Conservation (phyloP, 345 rosid species). For the Hibiscus tridactylites region DNA sequence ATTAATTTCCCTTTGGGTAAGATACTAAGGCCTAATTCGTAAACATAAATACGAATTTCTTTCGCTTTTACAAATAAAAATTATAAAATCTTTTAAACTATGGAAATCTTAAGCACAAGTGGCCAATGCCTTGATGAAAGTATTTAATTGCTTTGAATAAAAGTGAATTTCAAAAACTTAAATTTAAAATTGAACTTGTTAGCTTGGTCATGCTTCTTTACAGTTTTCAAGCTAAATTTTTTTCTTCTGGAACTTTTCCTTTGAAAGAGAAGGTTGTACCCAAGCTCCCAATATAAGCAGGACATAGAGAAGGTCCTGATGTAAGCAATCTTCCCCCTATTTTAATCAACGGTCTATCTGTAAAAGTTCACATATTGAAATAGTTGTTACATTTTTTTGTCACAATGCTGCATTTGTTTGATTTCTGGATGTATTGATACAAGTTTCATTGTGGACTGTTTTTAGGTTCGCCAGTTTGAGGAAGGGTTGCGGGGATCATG, state of each 20-base stretch:
- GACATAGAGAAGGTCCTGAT: neutral
- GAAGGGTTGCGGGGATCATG: constrained; percentile 35
- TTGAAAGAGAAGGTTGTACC: neutral
- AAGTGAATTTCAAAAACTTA: neutral
- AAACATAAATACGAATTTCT: too few relatives aligned
- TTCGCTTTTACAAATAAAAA: neutral
- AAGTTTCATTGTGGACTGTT: neutral
- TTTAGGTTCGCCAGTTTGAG: constrained; percentile 40
- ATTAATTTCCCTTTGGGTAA: neutral
- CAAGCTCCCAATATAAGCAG: neutral
- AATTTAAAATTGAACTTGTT: neutral
- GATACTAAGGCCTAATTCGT: neutral
- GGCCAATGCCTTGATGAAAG: neutral
- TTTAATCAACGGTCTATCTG: neutral
- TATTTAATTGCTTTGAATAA: neutral
- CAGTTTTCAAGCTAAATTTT: neutral
- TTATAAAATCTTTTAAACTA: neutral
- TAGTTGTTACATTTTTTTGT: neutral
- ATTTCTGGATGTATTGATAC: neutral
- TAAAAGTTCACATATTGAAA: neutral
- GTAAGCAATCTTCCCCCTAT: neutral
- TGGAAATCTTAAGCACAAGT: neutral
- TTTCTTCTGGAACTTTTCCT: neutral
- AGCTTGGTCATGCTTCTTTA: neutral
- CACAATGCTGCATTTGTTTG: neutral